These are phyloP conservation scores for Solanum ossicruentum DNA, from an alignment of 257 asterid species.

Conservation along the genomic window DNA sequence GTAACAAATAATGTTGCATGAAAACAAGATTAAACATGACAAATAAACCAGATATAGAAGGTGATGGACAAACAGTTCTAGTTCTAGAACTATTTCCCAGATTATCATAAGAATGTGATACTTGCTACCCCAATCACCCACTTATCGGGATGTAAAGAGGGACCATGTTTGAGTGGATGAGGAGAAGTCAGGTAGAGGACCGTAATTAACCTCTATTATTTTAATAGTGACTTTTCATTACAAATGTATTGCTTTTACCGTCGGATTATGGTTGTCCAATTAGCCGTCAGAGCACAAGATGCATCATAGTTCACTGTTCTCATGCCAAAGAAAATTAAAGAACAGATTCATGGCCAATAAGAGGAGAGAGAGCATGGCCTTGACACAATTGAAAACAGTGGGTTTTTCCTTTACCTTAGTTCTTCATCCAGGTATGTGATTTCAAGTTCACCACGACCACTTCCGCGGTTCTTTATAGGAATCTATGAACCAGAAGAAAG, in stretches of 20 bases:
- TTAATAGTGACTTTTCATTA: neutral
- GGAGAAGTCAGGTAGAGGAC: neutral
- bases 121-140: neutral
- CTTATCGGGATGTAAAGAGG: neutral
- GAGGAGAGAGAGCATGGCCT: neutral
- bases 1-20: neutral
- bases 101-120: neutral
- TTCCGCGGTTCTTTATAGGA: slow-evolving; percentile 43
- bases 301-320: neutral
- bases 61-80: neutral
- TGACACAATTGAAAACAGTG: neutral
- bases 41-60: neutral
- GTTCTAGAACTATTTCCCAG: neutral
- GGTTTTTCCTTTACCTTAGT: slow-evolving; percentile 23
- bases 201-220: neutral
- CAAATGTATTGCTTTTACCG: neutral
- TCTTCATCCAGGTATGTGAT: slow-evolving; percentile 54
- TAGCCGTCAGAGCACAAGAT: neutral
- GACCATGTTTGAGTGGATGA: neutral
- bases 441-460: slow-evolving; percentile 68
- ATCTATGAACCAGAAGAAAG: slow-evolving; percentile 16
- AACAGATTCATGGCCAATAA: neutral
- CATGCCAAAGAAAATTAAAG: neutral
- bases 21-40: neutral
- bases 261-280: neutral